phyloP scores from a whole-genome alignment of 2,329 filamentous ascomycete species.

The Cordyceps cateniannulata region DNA sequence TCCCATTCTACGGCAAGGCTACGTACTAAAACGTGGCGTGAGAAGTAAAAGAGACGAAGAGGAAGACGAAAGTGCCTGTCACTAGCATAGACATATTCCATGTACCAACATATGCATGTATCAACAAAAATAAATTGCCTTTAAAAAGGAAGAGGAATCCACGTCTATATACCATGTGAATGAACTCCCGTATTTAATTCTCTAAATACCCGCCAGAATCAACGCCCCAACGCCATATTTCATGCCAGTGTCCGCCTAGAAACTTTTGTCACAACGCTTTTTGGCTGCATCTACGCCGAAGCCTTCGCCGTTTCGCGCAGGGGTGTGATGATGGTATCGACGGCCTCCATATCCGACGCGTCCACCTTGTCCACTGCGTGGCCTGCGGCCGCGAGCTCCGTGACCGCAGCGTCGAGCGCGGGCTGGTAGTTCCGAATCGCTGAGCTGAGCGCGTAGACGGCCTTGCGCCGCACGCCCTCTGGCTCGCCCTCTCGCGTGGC shows the following conservation, averaged over 20 bases:
- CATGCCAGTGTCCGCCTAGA: conserved; percentile 22
- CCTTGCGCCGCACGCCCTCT: conserved; percentile 70
- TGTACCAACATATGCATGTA: conserved; percentile 14
- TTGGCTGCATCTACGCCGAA: conserved; percentile 13
- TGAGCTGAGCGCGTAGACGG: conserved; percentile 81
- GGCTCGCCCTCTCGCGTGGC: conserved; percentile 53
- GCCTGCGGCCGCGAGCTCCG: conserved; percentile 47
- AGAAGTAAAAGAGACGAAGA: background rate
- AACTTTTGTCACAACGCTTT: background rate
- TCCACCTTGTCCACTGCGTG: conserved; percentile 49
- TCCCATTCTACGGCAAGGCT: conserved; percentile 74
- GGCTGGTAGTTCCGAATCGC: conserved; percentile 86
- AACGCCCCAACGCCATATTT: conserved; percentile 29
- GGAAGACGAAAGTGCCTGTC: conserved; percentile 12
- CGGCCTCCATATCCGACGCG: conserved; percentile 78
- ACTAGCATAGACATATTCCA: conserved; percentile 15
- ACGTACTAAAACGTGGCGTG: conserved; percentile 25
- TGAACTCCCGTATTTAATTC: background rate
- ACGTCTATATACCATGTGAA: background rate
- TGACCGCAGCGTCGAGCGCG: conserved; percentile 62
- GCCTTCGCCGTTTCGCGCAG: conserved; percentile 50
- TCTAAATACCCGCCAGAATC: background rate
- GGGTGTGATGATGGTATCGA: conserved; percentile 66
- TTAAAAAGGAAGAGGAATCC: background rate
- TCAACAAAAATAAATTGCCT: conserved; percentile 6